A percentile compares a stretch with the other conserved stretches of the same genome.
Evolutionary conservation across 106 monocot genomes (phyloP).

Genomic region (Triglochin maritima): DNA sequence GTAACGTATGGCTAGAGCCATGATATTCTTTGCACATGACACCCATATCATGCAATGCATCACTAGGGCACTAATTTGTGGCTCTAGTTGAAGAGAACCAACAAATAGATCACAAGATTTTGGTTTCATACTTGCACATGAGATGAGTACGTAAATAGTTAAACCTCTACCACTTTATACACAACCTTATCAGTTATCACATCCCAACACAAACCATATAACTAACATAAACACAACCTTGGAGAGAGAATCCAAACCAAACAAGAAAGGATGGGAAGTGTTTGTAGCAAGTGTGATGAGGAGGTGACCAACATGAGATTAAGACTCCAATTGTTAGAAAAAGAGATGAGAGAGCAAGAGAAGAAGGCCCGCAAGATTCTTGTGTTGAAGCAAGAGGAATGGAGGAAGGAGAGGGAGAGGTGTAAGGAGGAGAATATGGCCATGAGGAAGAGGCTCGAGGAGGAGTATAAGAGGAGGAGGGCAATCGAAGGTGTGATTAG

Average conservation of each 20-base stretch:
- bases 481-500: constrained; percentile 1
- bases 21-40: too few species aligned
- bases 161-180: too few species aligned
- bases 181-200: too few species aligned
- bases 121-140: too few species aligned
- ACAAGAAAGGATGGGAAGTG: constrained; percentile 29
- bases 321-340: constrained; percentile 32
- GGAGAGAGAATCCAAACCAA: neutral
- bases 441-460: constrained; percentile 35
- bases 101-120: too few species aligned
- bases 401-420: constrained; percentile 37
- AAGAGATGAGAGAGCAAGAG: constrained; percentile 41
- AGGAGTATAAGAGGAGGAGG: constrained; percentile 21
- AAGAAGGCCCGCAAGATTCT: constrained; percentile 6
- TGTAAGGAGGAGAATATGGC: constrained; percentile 20
- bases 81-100: too few species aligned
- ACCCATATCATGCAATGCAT: too few species aligned
- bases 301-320: constrained; percentile 10
- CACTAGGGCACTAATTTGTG: too few species aligned
- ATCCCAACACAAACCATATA: too few species aligned
- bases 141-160: too few species aligned
- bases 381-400: constrained; percentile 23
- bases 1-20: too few species aligned
- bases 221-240: too few species aligned
- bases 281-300: constrained; percentile 25